These are phyloP conservation scores for Seiridium unicorne DNA, from an alignment of 2,329 filamentous ascomycete genomes.

Conservation along the genomic window DNA sequence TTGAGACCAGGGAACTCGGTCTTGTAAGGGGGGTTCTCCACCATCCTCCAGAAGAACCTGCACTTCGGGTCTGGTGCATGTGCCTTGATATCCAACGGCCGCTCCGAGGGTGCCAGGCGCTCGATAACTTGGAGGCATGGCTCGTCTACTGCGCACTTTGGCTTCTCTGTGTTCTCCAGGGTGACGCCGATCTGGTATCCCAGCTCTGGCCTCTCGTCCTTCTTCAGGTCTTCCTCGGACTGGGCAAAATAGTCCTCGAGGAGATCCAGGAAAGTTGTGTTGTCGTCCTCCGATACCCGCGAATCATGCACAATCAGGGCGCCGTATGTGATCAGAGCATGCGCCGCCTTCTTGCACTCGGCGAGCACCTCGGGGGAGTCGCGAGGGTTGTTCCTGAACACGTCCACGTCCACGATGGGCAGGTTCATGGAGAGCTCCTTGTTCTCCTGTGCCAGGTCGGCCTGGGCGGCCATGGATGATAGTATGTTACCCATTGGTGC, in stretches of 20 bases:
- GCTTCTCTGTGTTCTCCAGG: slow-evolving; percentile 62
- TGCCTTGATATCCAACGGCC: slow-evolving; percentile 55
- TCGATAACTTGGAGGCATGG: slow-evolving; percentile 57
- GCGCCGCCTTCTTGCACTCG: slow-evolving; percentile 53
- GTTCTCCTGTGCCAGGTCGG: background rate
- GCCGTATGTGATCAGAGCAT: slow-evolving; percentile 58
- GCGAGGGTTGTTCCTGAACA: slow-evolving; percentile 46
- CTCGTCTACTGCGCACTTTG: slow-evolving; percentile 62
- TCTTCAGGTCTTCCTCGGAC: slow-evolving; percentile 41
- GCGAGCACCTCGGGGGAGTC: slow-evolving; percentile 42
- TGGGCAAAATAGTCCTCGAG: slow-evolving; percentile 66
- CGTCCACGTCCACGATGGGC: slow-evolving; percentile 58
- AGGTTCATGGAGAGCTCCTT: slow-evolving; percentile 47
- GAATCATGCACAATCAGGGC: slow-evolving; percentile 60
- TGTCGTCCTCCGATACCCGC: slow-evolving; percentile 54
- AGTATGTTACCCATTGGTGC: slow-evolving; percentile 6
- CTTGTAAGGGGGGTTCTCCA: slow-evolving; percentile 49
- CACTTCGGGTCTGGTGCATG: slow-evolving; percentile 61
- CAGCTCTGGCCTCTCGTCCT: slow-evolving; percentile 56
- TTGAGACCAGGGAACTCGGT: slow-evolving; percentile 56
- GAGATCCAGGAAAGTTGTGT: slow-evolving; percentile 56
- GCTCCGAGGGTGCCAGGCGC: slow-evolving; percentile 51
- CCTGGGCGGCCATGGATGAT: slow-evolving; percentile 6
- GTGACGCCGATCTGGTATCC: slow-evolving; percentile 62
- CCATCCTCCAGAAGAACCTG: slow-evolving; percentile 63